Percentiles rank a stretch among this genome's conserved stretches.
Conservation (phyloP, 441 rosid species). For the Gossypium trilobum region DNA sequence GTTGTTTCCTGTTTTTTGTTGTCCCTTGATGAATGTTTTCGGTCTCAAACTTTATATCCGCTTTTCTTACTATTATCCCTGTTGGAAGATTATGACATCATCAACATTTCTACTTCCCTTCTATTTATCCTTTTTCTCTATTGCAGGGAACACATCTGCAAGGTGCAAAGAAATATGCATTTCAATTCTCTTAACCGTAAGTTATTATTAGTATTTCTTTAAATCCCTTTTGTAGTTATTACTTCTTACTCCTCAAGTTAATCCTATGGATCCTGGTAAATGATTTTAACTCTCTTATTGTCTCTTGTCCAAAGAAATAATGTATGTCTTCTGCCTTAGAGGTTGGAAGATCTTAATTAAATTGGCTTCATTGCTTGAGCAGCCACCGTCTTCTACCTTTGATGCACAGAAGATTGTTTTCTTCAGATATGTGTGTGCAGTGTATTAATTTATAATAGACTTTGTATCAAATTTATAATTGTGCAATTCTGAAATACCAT, state of each 20-base stretch:
- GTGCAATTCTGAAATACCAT: neutral
- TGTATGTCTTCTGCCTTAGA: neutral
- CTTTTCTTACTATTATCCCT: neutral
- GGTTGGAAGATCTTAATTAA: neutral
- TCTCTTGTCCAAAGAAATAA: constrained; percentile 1
- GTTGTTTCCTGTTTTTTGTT: constrained; percentile 10
- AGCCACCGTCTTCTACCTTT: neutral
- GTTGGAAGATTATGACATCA: neutral
- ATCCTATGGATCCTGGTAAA: neutral
- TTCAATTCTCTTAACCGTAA: constrained; percentile 76
- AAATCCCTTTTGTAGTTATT: neutral
- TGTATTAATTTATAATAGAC: neutral
- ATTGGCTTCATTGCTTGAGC: neutral
- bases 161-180: constrained; percentile 73
- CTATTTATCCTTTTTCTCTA: constrained; percentile 16
- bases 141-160: constrained; percentile 83
- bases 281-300: neutral
- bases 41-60: neutral
- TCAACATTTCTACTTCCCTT: constrained; percentile 7
- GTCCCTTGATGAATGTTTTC: neutral
- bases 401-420: constrained; percentile 11
- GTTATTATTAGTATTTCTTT: constrained; percentile 19
- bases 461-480: neutral
- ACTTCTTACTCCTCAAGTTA: neutral
- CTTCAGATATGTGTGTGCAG: constrained; percentile 4